phyloP scores from a whole-genome alignment of 1,139 yeast species.

The Groenewaldozyma sp. region DNA sequence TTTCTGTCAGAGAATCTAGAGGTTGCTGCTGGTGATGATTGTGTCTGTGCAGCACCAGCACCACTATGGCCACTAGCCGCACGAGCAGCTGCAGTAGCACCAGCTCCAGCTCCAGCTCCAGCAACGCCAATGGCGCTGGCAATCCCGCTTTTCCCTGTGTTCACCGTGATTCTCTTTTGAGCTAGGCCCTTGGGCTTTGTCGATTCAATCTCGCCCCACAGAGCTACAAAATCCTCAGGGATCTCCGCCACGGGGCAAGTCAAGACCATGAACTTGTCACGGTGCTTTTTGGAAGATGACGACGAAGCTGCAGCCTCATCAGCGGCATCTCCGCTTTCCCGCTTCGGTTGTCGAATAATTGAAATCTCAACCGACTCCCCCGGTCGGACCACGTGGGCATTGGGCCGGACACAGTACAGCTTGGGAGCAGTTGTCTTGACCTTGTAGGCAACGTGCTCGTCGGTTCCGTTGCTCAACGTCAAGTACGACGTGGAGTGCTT shows the following conservation, averaged over 20 bases:
- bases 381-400: constrained; percentile 72
- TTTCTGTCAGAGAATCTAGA: too few species aligned
- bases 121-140: not conserved
- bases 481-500: constrained; percentile 61
- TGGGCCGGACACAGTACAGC: constrained; percentile 92
- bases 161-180: constrained; percentile 55
- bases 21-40: too few species aligned
- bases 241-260: constrained; percentile 52
- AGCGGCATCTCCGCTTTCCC: constrained; percentile 29
- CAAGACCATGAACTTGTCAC: constrained; percentile 82
- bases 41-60: constrained; percentile 13
- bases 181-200: constrained; percentile 49
- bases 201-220: constrained; percentile 65
- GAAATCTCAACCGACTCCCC: constrained; percentile 66
- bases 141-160: constrained; percentile 9
- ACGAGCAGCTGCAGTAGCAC: constrained; percentile 15
- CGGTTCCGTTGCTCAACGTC: constrained; percentile 56
- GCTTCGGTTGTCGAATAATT: constrained; percentile 67
- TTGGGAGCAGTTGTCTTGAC: constrained; percentile 98
- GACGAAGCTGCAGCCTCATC: constrained; percentile 51
- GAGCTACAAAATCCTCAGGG: constrained; percentile 42
- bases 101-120: constrained; percentile 8
- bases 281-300: constrained; percentile 58
- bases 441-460: constrained; percentile 68
- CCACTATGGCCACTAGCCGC: constrained; percentile 18